phyloP scores from a whole-genome alignment of 768 basidiomycete genomes.

The Auricularia auricula-judae region DNA sequence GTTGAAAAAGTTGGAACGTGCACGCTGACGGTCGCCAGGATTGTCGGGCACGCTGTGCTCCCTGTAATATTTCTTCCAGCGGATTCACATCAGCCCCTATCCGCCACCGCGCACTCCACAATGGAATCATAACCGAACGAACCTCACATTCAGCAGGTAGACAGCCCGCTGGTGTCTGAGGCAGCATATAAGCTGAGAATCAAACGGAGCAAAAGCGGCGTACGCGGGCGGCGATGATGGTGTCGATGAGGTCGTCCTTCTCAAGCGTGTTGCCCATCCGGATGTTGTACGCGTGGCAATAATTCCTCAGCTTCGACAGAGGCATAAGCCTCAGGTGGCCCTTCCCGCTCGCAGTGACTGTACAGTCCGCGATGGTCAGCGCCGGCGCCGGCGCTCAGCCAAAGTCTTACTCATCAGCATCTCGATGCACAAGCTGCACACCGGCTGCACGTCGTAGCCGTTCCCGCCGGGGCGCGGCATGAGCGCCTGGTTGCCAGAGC shows the following conservation, averaged over 20 bases:
- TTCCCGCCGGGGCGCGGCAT: slow-evolving; percentile 48
- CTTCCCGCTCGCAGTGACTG: slow-evolving; percentile 62
- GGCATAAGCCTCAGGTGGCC: slow-evolving; percentile 44
- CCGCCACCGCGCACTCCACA: background rate
- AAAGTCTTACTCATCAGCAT: slow-evolving; percentile 44
- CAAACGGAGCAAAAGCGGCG: slow-evolving; percentile 11
- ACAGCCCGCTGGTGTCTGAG: slow-evolving; percentile 1
- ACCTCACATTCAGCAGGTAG: slow-evolving; percentile 2
- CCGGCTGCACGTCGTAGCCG: slow-evolving; percentile 55
- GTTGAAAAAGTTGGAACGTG: background rate
- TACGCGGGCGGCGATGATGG: slow-evolving; percentile 41
- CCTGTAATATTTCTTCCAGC: background rate
- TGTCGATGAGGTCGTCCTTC: slow-evolving; percentile 69
- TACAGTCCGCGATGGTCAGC: background rate
- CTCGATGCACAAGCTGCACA: slow-evolving; percentile 70
- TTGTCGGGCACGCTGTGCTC: background rate
- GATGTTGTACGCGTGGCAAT: slow-evolving; percentile 61
- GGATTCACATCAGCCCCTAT: background rate
- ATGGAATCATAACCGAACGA: background rate
- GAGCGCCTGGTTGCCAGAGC: slow-evolving; percentile 66
- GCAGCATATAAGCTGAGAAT: background rate
- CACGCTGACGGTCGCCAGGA: background rate
- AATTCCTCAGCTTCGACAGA: slow-evolving; percentile 53
- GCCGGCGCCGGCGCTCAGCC: slow-evolving; percentile 1
- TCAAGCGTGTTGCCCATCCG: slow-evolving; percentile 45